These are phyloP conservation scores for Candida sp. DNA, from an alignment of 1,139 yeast genomes.

Conservation along the genomic window DNA sequence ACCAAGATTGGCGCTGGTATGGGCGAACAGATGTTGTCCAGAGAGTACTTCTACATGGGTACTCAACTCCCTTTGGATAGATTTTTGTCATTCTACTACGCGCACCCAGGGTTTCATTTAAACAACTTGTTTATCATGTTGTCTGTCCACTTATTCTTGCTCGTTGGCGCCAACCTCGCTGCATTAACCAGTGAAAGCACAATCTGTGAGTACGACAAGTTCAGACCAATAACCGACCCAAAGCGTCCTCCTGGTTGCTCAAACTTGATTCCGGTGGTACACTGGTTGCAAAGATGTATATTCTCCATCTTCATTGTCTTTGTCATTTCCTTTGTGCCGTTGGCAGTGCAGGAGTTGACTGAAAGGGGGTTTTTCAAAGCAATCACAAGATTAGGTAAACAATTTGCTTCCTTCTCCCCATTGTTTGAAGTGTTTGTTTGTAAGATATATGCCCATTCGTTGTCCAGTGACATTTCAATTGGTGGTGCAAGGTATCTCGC, in stretches of 20 bases:
- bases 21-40: slow-evolving; percentile 60
- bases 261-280: slow-evolving; percentile 52
- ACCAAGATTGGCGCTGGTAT: slow-evolving; percentile 63
- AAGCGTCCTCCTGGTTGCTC: slow-evolving; percentile 49
- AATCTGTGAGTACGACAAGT: slow-evolving; percentile 49
- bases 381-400: slow-evolving; percentile 45
- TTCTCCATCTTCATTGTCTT: slow-evolving; percentile 54
- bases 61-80: slow-evolving; percentile 54
- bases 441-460: slow-evolving; percentile 51
- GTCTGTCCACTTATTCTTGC: slow-evolving; percentile 49
- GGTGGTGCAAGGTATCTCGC: slow-evolving; percentile 62
- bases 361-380: slow-evolving; percentile 55
- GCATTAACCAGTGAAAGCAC: slow-evolving; percentile 48
- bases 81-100: slow-evolving; percentile 56
- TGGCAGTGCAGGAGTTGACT: slow-evolving; percentile 53
- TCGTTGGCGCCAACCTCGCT: slow-evolving; percentile 52
- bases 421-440: slow-evolving; percentile 59
- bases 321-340: slow-evolving; percentile 52
- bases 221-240: slow-evolving; percentile 52
- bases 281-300: slow-evolving; percentile 55
- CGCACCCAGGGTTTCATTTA: slow-evolving; percentile 61
- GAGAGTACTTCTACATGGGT: slow-evolving; percentile 56
- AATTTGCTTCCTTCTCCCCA: slow-evolving; percentile 54
- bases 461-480: slow-evolving; percentile 49
- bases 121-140: slow-evolving; percentile 55